phyloP scores from a whole-genome alignment of 2,329 filamentous ascomycete species.

The Penicillium palitans region DNA sequence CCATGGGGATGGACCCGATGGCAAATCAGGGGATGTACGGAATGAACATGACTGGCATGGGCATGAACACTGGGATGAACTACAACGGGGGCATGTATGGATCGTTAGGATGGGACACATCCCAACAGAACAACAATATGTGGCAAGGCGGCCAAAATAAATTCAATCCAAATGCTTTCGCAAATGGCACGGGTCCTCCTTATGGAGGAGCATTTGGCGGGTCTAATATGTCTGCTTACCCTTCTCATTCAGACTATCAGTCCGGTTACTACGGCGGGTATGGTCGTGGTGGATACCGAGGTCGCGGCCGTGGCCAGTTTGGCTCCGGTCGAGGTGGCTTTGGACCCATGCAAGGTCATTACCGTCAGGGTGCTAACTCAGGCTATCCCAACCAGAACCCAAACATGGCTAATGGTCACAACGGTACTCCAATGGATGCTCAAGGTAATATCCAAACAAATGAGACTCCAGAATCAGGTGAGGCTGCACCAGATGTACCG shows the following conservation, averaged over 20 bases:
- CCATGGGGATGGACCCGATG: slow-evolving; percentile 75
- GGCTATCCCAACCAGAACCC: slow-evolving; percentile 34
- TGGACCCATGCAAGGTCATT: slow-evolving; percentile 40
- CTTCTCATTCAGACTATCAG: slow-evolving; percentile 64
- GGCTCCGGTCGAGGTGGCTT: slow-evolving; percentile 40
- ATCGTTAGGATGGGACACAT: slow-evolving; percentile 68
- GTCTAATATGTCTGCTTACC: slow-evolving; percentile 66
- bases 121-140: slow-evolving; percentile 60
- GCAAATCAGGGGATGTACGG: slow-evolving; percentile 52
- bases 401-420: slow-evolving; percentile 31
- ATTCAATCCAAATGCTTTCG: slow-evolving; percentile 78
- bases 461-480: slow-evolving; percentile 15
- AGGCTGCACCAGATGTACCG: background rate
- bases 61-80: slow-evolving; percentile 74
- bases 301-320: slow-evolving; percentile 62
- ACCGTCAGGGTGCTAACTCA: slow-evolving; percentile 35
- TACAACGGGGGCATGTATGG: slow-evolving; percentile 65
- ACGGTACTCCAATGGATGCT: slow-evolving; percentile 6
- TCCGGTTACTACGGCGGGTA: slow-evolving; percentile 78
- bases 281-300: slow-evolving; percentile 60
- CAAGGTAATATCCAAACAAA: slow-evolving; percentile 17
- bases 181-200: slow-evolving; percentile 76
- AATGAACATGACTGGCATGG: slow-evolving; percentile 87
- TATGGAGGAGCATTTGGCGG: slow-evolving; percentile 71
- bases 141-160: slow-evolving; percentile 86